A percentile compares a stretch with the other conserved stretches of the same genome.
These are phyloP conservation scores for Microbotryomycetes sp. DNA, from an alignment of 1,284 basidiomycete genomes.

Conservation along the genomic window DNA sequence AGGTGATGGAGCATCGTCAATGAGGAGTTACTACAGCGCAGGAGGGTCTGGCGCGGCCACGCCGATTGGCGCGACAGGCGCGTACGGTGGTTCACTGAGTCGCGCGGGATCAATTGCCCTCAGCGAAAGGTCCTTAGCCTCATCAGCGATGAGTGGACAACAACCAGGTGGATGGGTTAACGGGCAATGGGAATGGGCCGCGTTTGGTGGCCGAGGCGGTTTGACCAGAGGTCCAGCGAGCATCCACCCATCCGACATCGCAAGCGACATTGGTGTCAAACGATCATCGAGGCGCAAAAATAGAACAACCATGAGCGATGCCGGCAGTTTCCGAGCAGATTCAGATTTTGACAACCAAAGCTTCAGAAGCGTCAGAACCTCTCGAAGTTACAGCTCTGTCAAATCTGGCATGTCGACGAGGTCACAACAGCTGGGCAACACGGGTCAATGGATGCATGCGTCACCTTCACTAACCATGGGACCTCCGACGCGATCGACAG, in stretches of 20 bases:
- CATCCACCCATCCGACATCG: conserved; percentile 18
- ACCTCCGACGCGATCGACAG: background rate
- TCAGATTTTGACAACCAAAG: conserved; percentile 3
- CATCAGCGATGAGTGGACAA: background rate
- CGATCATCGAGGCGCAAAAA: background rate
- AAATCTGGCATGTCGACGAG: background rate
- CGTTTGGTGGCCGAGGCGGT: conserved; percentile 17
- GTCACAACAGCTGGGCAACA: background rate
- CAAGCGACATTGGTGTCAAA: conserved; percentile 3
- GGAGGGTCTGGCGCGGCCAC: too few species aligned
- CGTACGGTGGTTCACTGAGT: too few species aligned
- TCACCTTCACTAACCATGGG: background rate
- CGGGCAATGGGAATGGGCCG: conserved; percentile 29
- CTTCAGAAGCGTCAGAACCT: background rate
- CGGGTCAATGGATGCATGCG: background rate
- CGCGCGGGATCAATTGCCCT: background rate
- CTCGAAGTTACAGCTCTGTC: conserved; percentile 1
- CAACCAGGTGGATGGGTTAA: conserved; percentile 9
- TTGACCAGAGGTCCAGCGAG: conserved; percentile 19
- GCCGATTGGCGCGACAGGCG: too few species aligned
- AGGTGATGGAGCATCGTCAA: background rate
- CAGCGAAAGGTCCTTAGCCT: background rate
- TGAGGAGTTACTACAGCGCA: too few species aligned
- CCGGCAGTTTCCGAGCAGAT: conserved; percentile 5
- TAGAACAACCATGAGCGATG: background rate